Conservation (phyloP, 345 rosid genomes). For the Eucalyptus melliodora region DNA sequence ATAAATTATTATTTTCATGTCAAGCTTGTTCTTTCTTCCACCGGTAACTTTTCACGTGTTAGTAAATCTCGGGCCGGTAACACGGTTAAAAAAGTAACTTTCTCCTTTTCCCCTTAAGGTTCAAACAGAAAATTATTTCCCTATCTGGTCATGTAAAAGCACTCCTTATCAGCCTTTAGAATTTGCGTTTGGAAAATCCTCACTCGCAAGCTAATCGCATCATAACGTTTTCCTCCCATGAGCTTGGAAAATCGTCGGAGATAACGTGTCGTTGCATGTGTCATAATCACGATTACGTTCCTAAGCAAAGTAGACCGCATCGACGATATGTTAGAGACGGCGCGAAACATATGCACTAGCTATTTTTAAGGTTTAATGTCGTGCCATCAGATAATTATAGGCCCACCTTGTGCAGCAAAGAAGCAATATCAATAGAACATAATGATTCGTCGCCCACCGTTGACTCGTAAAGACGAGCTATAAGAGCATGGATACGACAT, state of each 20-base stretch:
- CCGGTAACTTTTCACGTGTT: neutral
- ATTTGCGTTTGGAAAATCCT: neutral
- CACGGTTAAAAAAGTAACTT: neutral
- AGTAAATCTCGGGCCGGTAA: neutral
- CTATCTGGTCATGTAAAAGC: neutral
- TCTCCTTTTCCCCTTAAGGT: neutral
- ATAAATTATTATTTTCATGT: neutral
- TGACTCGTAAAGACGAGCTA: too few relatives aligned
- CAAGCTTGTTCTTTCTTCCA: neutral
- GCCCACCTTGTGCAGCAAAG: too few relatives aligned
- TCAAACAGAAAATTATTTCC: neutral
- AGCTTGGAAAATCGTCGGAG: neutral
- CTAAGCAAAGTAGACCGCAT: neutral
- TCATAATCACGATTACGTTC: neutral
- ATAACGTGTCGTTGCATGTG: too few relatives aligned
- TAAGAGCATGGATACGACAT: neutral
- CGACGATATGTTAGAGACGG: neutral
- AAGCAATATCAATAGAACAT: too few relatives aligned
- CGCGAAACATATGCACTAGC: neutral
- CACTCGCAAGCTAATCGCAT: neutral
- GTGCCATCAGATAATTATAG: neutral
- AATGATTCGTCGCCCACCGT: too few relatives aligned
- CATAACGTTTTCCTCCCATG: neutral
- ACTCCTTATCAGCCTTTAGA: neutral
- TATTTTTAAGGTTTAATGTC: neutral